Evolutionary conservation across 495 filamentous ascomycete species (phyloP).

Genomic region (Hypoxylon lenormandii): DNA sequence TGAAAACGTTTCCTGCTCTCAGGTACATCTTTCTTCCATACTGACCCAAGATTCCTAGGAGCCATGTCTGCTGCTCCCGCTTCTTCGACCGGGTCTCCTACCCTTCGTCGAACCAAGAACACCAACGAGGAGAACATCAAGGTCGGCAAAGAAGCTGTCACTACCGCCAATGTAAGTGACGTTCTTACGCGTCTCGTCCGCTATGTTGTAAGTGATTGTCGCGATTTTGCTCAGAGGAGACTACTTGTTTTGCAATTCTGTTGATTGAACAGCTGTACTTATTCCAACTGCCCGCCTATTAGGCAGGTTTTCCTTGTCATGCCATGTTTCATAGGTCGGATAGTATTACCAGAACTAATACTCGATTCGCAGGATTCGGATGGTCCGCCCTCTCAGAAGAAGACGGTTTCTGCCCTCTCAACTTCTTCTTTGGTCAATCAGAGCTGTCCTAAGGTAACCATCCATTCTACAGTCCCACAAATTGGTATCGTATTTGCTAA

Average conservation of each 20-base stretch:
- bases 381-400: constrained; percentile 53
- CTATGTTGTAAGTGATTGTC: constrained; percentile 40
- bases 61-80: constrained; percentile 61
- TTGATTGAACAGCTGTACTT: constrained; percentile 4
- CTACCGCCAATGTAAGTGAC: constrained; percentile 51
- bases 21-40: constrained; percentile 29
- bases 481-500: constrained; percentile 47
- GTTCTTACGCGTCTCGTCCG: constrained; percentile 42
- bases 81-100: constrained; percentile 63
- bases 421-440: constrained; percentile 65
- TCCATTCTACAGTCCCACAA: background rate
- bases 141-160: constrained; percentile 50
- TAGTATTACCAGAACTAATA: constrained; percentile 21
- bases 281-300: constrained; percentile 8
- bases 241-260: background rate
- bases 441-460: constrained; percentile 57
- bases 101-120: constrained; percentile 56
- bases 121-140: constrained; percentile 61
- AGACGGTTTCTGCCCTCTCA: constrained; percentile 57
- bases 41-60: constrained; percentile 26
- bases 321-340: background rate
- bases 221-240: background rate
- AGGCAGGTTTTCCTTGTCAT: background rate
- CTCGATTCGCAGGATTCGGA: constrained; percentile 36
- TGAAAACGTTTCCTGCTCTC: constrained; percentile 23